Conservation (phyloP, 2,329 filamentous ascomycete species). For the Diaporthe australafricana region DNA sequence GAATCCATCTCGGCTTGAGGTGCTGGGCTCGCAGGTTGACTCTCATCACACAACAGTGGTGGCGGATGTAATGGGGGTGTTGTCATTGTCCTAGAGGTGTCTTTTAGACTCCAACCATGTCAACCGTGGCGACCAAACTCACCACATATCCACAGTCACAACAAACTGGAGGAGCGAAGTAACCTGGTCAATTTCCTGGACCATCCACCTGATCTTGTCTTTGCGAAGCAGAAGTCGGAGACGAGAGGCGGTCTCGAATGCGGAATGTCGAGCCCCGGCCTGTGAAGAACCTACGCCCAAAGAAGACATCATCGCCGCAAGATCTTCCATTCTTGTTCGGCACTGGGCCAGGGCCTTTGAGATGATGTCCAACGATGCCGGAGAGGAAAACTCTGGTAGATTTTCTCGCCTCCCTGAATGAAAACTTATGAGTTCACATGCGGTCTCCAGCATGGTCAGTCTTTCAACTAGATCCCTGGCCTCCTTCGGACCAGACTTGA, state of each 20-base stretch:
- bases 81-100: background rate
- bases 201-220: background rate
- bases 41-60: too few species aligned
- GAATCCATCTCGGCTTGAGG: rapidly evolving
- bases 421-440: background rate
- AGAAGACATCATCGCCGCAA: background rate
- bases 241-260: background rate
- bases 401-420: background rate
- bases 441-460: background rate
- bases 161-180: background rate
- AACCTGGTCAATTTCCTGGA: background rate
- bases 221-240: constrained; percentile 7
- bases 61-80: background rate
- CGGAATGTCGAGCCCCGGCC: background rate
- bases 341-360: background rate
- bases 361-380: background rate
- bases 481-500: constrained; percentile 1
- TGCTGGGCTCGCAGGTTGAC: background rate
- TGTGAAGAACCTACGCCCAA: background rate
- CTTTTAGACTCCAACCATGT: background rate
- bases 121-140: background rate
- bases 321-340: background rate
- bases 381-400: background rate
- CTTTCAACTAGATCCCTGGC: background rate
- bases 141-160: background rate